A percentile compares a stretch with the other conserved stretches of the same genome.
phyloP scores from a whole-genome alignment of 371 early-diverging fungal species.

The Zychaea mexicana region DNA sequence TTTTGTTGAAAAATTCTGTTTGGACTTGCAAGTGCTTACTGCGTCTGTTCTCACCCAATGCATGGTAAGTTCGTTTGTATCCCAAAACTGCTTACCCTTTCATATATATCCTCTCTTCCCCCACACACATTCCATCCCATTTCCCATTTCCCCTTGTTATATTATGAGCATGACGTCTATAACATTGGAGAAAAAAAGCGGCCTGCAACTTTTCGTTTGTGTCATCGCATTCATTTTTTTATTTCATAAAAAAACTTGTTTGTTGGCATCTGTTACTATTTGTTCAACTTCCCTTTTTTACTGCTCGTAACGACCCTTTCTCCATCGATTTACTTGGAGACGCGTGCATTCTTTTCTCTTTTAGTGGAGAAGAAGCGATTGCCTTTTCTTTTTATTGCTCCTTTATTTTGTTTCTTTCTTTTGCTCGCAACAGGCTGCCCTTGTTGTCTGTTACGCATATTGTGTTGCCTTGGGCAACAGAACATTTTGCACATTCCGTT shows the following conservation, averaged over 20 bases:
- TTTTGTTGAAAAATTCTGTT: not conserved
- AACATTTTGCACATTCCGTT: too few species aligned
- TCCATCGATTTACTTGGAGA: not conserved
- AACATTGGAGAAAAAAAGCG: too few species aligned
- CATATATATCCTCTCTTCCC: not conserved
- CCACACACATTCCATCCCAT: not conserved
- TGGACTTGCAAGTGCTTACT: not conserved
- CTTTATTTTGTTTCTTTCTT: too few species aligned
- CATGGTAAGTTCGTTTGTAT: constrained; percentile 1
- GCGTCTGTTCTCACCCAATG: constrained; percentile 7
- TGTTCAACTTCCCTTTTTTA: not conserved
- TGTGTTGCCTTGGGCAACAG: too few species aligned
- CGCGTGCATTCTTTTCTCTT: too few species aligned
- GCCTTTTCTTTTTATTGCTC: too few species aligned
- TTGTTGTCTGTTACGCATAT: too few species aligned
- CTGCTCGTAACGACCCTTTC: not conserved
- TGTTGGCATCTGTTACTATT: constrained; percentile 5
- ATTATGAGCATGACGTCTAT: not conserved
- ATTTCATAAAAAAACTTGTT: not conserved
- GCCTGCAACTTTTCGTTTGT: not conserved
- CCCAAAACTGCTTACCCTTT: not conserved
- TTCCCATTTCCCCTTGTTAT: not conserved
- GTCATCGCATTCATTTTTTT: not conserved
- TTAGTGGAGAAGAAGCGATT: too few species aligned
- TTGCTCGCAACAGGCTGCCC: too few species aligned